Base-by-base conservation (phyloP, 495 filamentous ascomycete genomes). In the Thermochaetoides thermophila region DNA sequence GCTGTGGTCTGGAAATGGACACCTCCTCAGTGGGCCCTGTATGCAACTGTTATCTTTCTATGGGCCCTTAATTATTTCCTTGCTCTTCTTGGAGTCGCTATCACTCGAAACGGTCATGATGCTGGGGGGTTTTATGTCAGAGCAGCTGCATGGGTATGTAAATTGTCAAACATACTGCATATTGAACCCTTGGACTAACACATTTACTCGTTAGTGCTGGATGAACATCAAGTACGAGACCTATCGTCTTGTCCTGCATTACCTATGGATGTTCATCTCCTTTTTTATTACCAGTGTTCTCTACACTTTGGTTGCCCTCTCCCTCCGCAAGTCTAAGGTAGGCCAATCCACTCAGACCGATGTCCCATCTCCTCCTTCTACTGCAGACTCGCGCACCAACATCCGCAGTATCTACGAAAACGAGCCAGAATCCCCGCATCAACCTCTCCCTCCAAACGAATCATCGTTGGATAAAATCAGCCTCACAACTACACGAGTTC, bases 221-320 rank as follows among this genome's bases (percentile, higher is more conserved):
- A 68, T 84, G 20, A 76, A 68, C 42, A 49, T 60, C 24, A 50
- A 63, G 1, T 81, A 73, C 51, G 64, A 73, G 35, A 43, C 50
- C 5, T 58, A 73, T 25, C 78, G 78, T 40, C 66, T 86, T 1
- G 72, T 68, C 61, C 67, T 76, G 13, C 81, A 86, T 44, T 86
- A 86, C 46, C 63, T 84, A 40, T 86, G 75, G 69, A 80, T 84
- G 52, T 83, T 84, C 56, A 53, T 83, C 28, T 60, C 69, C 32
- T 69, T 83, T 39, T 69, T 76, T 43, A 48, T 71, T 13, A 81
- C 76, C 9, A 63, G 74, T 29, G 36, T 60, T 25, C 63, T 84
- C 10, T 86, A 86, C 52, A 57, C 58, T 1, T 52, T 75, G 35
- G 72, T 81, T 49, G 79, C 69, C 53, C 43, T 78, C 37, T 66